Conservation (phyloP, 306 rosid species). For the Purshia tridentata region DNA sequence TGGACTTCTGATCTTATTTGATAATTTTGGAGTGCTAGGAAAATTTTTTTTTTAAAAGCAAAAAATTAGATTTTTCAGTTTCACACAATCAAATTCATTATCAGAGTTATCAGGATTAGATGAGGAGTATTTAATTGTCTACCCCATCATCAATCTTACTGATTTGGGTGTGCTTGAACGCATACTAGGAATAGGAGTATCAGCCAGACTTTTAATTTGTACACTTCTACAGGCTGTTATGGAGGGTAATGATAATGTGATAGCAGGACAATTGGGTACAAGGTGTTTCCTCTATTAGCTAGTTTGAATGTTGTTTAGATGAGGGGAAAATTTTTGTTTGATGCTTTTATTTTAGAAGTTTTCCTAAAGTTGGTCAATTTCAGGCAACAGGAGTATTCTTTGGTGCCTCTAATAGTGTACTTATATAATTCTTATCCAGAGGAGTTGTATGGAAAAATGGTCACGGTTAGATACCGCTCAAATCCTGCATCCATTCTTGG, state of each 20-base stretch:
- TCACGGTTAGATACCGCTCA: background rate
- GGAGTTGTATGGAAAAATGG: slow-evolving; percentile 8
- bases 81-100: background rate
- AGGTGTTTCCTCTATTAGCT: slow-evolving; percentile 1
- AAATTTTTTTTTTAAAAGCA: background rate
- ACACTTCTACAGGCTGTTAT: background rate
- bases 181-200: background rate
- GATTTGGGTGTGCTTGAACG: background rate
- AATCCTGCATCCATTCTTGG: background rate
- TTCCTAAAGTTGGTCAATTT: background rate
- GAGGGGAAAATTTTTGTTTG: background rate
- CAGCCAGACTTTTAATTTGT: background rate
- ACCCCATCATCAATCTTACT: background rate
- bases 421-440: slow-evolving; percentile 6
- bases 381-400: background rate
- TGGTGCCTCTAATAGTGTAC: slow-evolving; percentile 12
- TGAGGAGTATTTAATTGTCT: background rate
- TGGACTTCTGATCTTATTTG: slow-evolving; percentile 3
- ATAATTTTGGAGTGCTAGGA: slow-evolving; percentile 4
- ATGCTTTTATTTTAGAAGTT: slow-evolving; percentile 1
- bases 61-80: background rate
- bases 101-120: background rate
- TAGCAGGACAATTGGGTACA: slow-evolving; percentile 8
- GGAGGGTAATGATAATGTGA: background rate
- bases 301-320: slow-evolving; percentile 1